Percentiles rank a stretch among this genome's conserved stretches.
Conservation (phyloP, 2,329 filamentous ascomycete species). For the Alternaria hordeiaustralica region DNA sequence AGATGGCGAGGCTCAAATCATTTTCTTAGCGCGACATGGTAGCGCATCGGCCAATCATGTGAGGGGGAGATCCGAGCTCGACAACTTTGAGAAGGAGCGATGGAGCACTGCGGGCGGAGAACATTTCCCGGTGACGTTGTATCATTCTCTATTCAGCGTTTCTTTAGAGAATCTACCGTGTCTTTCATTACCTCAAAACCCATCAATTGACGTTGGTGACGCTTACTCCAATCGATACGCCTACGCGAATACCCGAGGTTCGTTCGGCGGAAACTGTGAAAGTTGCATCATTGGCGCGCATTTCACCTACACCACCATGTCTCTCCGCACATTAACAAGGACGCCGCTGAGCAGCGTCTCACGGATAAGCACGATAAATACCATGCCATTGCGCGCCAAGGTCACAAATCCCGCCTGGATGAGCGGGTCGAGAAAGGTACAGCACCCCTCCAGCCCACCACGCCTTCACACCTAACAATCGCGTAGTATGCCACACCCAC, state of each 20-base stretch:
- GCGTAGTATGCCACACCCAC: conserved; percentile 46
- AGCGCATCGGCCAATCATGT: conserved; percentile 22
- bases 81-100: conserved; percentile 6
- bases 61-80: conserved; percentile 27
- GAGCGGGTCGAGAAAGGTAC: conserved; percentile 60
- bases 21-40: conserved; percentile 42
- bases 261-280: conserved; percentile 32
- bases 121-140: conserved; percentile 16
- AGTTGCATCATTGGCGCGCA: conserved; percentile 36
- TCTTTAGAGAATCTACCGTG: no score
- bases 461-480: conserved; percentile 15
- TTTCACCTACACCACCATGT: conserved; percentile 47
- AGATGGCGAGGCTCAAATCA: conserved; percentile 28
- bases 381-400: conserved; percentile 84
- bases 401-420: conserved; percentile 66
- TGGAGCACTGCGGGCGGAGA: conserved; percentile 18
- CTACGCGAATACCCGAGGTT: conserved; percentile 49
- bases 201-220: neutral
- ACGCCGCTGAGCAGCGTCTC: conserved; percentile 49
- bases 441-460: conserved; percentile 4
- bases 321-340: conserved; percentile 51
- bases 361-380: conserved; percentile 36
- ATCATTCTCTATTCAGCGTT: neutral
- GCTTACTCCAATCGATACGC: neutral
- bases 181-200: neutral